These are phyloP conservation scores for Penicillium brasilianum DNA, from an alignment of 2,329 filamentous ascomycete species.

Conservation along the genomic window DNA sequence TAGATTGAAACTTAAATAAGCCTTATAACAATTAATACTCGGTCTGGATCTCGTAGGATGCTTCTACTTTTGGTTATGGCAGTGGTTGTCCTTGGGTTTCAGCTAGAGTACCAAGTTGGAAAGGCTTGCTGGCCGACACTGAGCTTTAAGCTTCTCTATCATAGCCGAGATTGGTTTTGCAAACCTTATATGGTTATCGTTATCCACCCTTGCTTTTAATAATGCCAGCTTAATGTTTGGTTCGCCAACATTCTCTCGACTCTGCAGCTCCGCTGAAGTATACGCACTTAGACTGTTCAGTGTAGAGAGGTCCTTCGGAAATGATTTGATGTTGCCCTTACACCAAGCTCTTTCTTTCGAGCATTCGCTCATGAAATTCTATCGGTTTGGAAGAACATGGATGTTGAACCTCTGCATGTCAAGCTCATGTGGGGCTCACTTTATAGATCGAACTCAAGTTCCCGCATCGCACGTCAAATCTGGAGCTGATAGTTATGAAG, in stretches of 20 bases:
- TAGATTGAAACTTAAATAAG: neutral
- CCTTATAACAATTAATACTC: neutral
- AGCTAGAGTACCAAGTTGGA: neutral
- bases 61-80: neutral
- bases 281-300: neutral
- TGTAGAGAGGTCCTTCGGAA: neutral
- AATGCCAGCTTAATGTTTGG: neutral
- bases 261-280: neutral
- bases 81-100: neutral
- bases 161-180: neutral
- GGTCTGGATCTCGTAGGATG: neutral
- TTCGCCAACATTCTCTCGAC: neutral
- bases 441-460: neutral
- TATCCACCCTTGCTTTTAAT: too few relatives aligned
- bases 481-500: neutral
- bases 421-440: slow-evolving; percentile 6
- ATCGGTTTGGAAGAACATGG: neutral
- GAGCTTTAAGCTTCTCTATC: neutral
- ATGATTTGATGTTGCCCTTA: too few relatives aligned
- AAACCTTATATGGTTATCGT: neutral
- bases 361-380: too few relatives aligned
- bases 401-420: neutral
- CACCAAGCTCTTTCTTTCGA: neutral
- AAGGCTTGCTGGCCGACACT: neutral
- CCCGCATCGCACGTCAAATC: neutral